A percentile compares a stretch with the other conserved stretches of the same genome.
These are phyloP conservation scores for Calonectria naviculata DNA, from an alignment of 2,329 filamentous ascomycete genomes.

Conservation along the genomic window DNA sequence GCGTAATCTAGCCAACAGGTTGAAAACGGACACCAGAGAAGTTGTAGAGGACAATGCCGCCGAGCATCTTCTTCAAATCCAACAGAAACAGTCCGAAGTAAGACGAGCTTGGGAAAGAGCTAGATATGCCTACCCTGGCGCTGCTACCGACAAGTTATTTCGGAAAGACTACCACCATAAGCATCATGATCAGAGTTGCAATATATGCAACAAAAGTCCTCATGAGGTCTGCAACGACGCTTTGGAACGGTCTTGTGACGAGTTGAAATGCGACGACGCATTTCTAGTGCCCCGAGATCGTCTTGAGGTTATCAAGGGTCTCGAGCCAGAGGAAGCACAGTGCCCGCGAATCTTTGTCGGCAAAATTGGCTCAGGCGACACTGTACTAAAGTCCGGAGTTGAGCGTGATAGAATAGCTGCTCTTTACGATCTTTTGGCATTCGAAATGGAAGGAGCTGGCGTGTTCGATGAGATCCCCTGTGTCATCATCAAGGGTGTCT, in stretches of 20 bases:
- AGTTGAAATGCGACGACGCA: not conserved
- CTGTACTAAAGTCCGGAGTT: constrained; percentile 48
- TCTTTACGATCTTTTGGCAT: constrained; percentile 32
- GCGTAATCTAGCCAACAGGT: not conserved
- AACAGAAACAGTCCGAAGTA: not conserved
- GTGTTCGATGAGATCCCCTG: constrained; percentile 47
- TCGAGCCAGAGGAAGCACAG: not conserved
- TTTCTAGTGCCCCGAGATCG: not conserved
- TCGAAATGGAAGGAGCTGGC: constrained; percentile 49
- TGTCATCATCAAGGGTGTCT: constrained; percentile 52
- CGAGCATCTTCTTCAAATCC: not conserved
- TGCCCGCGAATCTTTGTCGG: constrained; percentile 46
- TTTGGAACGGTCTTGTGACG: not conserved
- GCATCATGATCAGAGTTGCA: constrained; percentile 11
- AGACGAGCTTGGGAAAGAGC: not conserved
- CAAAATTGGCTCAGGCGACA: constrained; percentile 49
- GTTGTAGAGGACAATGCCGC: constrained; percentile 8
- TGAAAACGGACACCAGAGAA: not conserved
- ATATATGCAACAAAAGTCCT: not conserved
- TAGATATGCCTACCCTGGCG: constrained; percentile 38
- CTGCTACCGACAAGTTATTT: constrained; percentile 40
- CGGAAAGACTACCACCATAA: not conserved
- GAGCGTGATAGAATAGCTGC: constrained; percentile 48
- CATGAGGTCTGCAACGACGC: not conserved
- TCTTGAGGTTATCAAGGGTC: not conserved